A percentile compares a stretch with the other conserved stretches of the same genome.
phyloP scores from a whole-genome alignment of 225 moss, liverwort and hornwort species.

The Bryum argenteum region DNA sequence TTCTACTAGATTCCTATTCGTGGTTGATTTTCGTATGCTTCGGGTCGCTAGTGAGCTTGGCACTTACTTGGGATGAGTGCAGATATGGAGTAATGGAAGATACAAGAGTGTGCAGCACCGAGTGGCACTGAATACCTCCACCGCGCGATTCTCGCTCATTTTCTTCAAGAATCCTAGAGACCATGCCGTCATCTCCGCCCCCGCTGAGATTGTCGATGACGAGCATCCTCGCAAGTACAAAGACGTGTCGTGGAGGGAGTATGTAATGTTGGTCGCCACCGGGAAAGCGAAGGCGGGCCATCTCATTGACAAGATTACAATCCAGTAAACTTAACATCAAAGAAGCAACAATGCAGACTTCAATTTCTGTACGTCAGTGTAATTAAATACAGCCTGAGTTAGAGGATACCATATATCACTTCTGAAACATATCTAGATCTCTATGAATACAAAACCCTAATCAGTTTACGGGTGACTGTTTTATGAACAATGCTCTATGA shows the following conservation, averaged over 20 bases:
- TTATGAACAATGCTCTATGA: no score
- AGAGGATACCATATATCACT: no score
- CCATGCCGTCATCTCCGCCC: neutral
- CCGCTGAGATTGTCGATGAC: neutral
- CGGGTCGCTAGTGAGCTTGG: neutral
- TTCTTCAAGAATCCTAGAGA: constrained; percentile 15
- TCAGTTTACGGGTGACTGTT: no score
- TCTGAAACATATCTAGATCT: no score
- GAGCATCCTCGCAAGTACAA: constrained; percentile 25
- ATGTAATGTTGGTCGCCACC: fast-evolving
- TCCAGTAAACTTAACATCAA: neutral
- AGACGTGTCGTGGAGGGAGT: constrained; percentile 9
- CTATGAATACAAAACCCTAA: no score
- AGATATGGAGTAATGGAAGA: constrained; percentile 27
- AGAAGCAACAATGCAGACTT: neutral
- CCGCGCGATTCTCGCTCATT: neutral
- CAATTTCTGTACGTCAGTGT: no score
- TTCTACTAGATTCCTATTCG: neutral
- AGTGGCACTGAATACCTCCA: constrained; percentile 18
- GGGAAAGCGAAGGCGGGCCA: neutral
- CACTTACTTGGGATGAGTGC: no score
- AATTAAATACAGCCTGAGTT: no score
- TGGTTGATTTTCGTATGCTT: neutral
- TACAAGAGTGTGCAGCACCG: constrained; percentile 3
- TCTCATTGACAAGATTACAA: neutral